Evolutionary conservation across 2,329 filamentous ascomycete species (phyloP), one percentile per base, ranked within the genome.

Genomic region (Beauveria sp.): DNA sequence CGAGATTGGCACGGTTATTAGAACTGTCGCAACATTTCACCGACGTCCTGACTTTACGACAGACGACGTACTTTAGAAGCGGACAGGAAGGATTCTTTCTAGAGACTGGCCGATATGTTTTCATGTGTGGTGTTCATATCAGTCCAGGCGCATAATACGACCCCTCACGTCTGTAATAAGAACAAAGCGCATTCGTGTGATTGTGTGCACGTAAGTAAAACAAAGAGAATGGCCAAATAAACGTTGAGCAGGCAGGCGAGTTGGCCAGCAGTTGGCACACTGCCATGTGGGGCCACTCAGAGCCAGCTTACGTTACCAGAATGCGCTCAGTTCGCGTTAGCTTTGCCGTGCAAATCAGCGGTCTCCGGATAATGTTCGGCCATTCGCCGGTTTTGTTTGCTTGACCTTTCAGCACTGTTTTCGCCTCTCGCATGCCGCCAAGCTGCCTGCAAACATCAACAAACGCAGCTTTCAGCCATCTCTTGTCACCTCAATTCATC

Each of bases 391-490:
- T 60, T 60, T 47, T 60, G 58, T 40, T 54, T 59, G 47, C 28
- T 40, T 42, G 10, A 14, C 57, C n/a, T 45, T 34, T 24, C 40
- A 30, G 47, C 58, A 38, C 40, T 46, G 47, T 60, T 60, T 60
- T 60, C 58, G 58, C 58, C 58, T 54, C 58, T 38, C 30, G 14
- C 49, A 34, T 51, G 14, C 30, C 34, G 22, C 26, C 24, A 24
- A 54, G 28, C 58, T 40, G 50, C 42, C 50, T 46, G 20, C n/a
- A 47, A 53, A 60, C 58, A 60, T 60, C 58, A 60, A 60, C 58
- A 60, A 53, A 47, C 49, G 28, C 58, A 22, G 49, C 55, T 20
- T 47, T 46, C n/a, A 22, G 30, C 42, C 20, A 53, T 45, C 38
- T 45, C 14, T 16, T 28, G 16, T 53, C 18, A 22, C 22, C 18